These are phyloP conservation scores for Diaporthe amygdali DNA, from an alignment of 2,329 filamentous ascomycete species.

Conservation along the genomic window DNA sequence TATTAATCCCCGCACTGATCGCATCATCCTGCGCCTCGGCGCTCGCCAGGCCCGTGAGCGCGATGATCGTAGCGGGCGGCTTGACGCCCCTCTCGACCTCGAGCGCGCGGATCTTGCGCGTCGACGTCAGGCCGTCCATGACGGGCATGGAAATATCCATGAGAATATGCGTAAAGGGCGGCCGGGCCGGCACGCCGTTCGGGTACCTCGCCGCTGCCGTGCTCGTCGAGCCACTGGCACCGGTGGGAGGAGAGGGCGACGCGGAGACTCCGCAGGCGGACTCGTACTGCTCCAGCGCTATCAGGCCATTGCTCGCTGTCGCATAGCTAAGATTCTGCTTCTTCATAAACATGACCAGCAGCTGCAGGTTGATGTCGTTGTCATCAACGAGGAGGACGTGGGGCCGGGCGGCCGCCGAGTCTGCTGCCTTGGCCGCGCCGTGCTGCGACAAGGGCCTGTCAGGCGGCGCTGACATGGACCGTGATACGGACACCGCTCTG, in stretches of 20 bases:
- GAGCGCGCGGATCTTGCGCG: slow-evolving; percentile 52
- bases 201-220: too few species aligned
- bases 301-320: slow-evolving; percentile 51
- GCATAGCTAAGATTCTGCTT: slow-evolving; percentile 46
- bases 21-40: slow-evolving; percentile 54
- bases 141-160: slow-evolving; percentile 63
- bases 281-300: slow-evolving; percentile 51
- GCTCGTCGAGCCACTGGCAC: neutral
- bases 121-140: slow-evolving; percentile 56
- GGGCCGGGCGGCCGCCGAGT: neutral
- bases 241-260: neutral
- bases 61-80: slow-evolving; percentile 52
- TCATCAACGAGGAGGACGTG: slow-evolving; percentile 47
- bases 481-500: neutral
- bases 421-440: neutral
- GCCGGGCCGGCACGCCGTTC: neutral
- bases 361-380: slow-evolving; percentile 47
- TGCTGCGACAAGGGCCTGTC: neutral
- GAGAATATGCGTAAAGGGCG: slow-evolving; percentile 40
- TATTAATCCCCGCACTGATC: slow-evolving; percentile 51
- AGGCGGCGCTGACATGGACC: slow-evolving; percentile 15
- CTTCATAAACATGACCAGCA: slow-evolving; percentile 47
- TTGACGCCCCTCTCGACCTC: slow-evolving; percentile 46
- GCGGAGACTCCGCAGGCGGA: slow-evolving; percentile 27
- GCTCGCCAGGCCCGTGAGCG: slow-evolving; percentile 57